These are phyloP conservation scores for Leptographium galeiforme DNA, from an alignment of 2,329 filamentous ascomycete species.

Conservation along the genomic window DNA sequence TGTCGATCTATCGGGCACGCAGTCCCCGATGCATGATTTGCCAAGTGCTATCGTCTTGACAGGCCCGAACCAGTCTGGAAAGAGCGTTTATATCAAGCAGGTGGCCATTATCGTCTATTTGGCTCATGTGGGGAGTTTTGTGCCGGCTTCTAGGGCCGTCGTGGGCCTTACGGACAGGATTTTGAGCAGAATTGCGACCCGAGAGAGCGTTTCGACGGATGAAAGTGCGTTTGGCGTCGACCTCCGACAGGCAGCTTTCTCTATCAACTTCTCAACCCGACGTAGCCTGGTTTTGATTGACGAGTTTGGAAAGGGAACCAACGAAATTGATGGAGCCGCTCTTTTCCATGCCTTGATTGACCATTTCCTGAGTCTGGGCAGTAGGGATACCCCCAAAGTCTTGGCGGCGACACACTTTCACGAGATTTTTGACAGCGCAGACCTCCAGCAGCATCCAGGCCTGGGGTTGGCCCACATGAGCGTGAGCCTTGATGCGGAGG, in stretches of 20 bases:
- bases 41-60: conserved; percentile 71
- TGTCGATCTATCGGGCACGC: neutral
- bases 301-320: conserved; percentile 66
- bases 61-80: conserved; percentile 92
- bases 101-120: conserved; percentile 82
- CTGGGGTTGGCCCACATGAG: conserved; percentile 60
- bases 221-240: conserved; percentile 63
- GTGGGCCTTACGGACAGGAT: conserved; percentile 91
- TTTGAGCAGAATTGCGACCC: conserved; percentile 68
- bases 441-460: conserved; percentile 34
- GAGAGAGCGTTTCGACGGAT: conserved; percentile 44
- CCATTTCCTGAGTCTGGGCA: conserved; percentile 36
- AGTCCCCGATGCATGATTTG: conserved; percentile 8
- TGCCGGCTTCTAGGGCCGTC: conserved; percentile 62
- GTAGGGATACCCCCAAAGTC: conserved; percentile 36
- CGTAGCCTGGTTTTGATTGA: conserved; percentile 80
- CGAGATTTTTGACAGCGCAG: conserved; percentile 57
- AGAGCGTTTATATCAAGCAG: conserved; percentile 92
- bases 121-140: conserved; percentile 84
- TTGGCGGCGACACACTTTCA: conserved; percentile 51
- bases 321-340: conserved; percentile 42
- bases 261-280: conserved; percentile 59
- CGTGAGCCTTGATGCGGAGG: conserved; percentile 43
- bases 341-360: conserved; percentile 43
- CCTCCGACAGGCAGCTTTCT: conserved; percentile 71